These are phyloP conservation scores for Uncinocarpus reesii DNA, from an alignment of 2,329 filamentous ascomycete genomes.

Conservation along the genomic window DNA sequence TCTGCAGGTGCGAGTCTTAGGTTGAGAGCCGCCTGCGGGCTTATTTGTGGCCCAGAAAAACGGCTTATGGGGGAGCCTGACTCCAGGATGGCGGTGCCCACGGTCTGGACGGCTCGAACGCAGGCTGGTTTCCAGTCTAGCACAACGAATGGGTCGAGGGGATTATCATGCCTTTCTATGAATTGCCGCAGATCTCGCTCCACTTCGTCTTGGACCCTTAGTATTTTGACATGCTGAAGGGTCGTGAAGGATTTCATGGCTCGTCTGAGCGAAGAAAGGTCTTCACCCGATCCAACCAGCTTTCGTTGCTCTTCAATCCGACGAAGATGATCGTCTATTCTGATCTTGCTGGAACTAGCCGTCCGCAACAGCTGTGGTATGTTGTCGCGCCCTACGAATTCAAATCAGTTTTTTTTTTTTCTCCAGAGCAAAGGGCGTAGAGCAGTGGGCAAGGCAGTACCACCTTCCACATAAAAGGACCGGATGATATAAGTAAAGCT, in stretches of 20 bases:
- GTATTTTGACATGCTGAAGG: constrained; percentile 55
- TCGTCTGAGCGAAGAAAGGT: constrained; percentile 44
- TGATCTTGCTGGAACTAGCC: constrained; percentile 17
- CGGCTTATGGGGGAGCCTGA: constrained; percentile 48
- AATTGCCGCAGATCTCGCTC: constrained; percentile 47
- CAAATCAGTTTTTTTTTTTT: neutral
- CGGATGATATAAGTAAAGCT: constrained; percentile 48
- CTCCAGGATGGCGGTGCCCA: constrained; percentile 48
- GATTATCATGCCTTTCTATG: constrained; percentile 38
- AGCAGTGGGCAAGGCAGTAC: constrained; percentile 9
- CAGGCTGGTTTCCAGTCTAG: constrained; percentile 55
- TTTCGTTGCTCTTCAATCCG: constrained; percentile 33
- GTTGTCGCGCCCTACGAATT: constrained; percentile 16
- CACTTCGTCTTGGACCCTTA: constrained; percentile 51
- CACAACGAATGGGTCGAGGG: constrained; percentile 38
- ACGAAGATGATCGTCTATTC: constrained; percentile 20
- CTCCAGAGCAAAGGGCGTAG: neutral
- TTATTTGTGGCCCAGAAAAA: constrained; percentile 54
- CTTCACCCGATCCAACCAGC: constrained; percentile 43
- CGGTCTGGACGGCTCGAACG: constrained; percentile 49
- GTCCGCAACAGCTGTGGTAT: constrained; percentile 16
- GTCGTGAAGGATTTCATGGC: constrained; percentile 50
- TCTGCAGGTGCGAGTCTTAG: constrained; percentile 40
- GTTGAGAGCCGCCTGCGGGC: constrained; percentile 47
- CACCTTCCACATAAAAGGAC: constrained; percentile 45